phyloP scores from a whole-genome alignment of 163 green algal genomes.

The Scenedesmus sp. region DNA sequence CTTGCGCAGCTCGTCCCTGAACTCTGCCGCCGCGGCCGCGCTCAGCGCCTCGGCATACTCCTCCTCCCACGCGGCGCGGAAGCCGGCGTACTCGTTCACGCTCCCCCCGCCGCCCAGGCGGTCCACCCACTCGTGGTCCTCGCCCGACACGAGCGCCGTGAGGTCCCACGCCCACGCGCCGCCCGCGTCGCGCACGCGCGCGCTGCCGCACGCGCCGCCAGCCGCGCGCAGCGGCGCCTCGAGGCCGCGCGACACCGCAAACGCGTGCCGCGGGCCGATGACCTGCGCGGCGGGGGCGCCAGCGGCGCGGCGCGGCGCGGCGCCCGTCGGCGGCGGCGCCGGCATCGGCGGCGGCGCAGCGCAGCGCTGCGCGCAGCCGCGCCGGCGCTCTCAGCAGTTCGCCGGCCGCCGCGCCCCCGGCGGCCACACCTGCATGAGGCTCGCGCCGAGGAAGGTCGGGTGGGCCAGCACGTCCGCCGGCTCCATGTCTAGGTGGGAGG shows the following conservation, averaged over 20 bases:
- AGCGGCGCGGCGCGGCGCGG: too few relatives aligned
- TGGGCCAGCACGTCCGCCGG: constrained; percentile 14
- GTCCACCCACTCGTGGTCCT: constrained; percentile 39
- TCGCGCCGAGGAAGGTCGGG: constrained; percentile 25
- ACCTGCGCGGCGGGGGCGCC: constrained; percentile 15
- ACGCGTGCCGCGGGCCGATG: constrained; percentile 42
- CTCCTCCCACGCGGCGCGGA: constrained; percentile 40
- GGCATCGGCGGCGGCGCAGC: too few relatives aligned
- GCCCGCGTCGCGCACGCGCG: neutral
- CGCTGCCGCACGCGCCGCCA: constrained; percentile 9
- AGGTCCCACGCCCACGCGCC: constrained; percentile 30
- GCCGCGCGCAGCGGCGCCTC: constrained; percentile 14
- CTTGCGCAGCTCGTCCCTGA: constrained; percentile 45
- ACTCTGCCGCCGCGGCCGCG: constrained; percentile 27
- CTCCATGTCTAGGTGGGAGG: constrained; percentile 15
- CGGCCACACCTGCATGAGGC: constrained; percentile 47
- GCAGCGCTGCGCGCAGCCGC: too few relatives aligned
- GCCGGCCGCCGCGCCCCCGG: too few relatives aligned
- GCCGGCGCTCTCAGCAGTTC: too few relatives aligned
- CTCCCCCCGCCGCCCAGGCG: constrained; percentile 23
- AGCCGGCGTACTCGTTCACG: constrained; percentile 47
- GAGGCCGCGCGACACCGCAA: constrained; percentile 30
- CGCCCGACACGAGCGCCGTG: constrained; percentile 11
- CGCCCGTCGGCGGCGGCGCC: too few relatives aligned
- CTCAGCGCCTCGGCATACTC: constrained; percentile 34